A percentile compares a stretch with the other conserved stretches of the same genome.
Evolutionary conservation across 2,329 filamentous ascomycete species (phyloP).

Genomic region (Sclerotinia spermophila): DNA sequence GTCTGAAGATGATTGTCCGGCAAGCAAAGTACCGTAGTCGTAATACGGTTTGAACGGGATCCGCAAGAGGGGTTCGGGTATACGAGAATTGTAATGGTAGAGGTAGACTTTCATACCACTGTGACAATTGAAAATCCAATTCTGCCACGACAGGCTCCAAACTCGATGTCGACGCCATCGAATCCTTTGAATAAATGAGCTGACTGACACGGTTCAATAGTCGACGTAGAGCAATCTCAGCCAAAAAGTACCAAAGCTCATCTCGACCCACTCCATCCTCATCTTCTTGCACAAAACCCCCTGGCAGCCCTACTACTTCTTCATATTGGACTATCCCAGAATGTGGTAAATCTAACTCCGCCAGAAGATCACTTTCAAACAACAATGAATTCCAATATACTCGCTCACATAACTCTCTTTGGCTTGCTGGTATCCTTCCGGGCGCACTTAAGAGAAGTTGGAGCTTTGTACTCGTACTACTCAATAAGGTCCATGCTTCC

Average conservation of each 20-base stretch:
- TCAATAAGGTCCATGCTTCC: conserved; percentile 78
- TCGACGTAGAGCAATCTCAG: conserved; percentile 74
- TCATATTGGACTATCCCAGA: conserved; percentile 81
- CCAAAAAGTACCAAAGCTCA: conserved; percentile 82
- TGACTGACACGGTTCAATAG: conserved; percentile 76
- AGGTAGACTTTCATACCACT: conserved; percentile 81
- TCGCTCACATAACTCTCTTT: conserved; percentile 69
- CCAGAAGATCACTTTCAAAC: conserved; percentile 75
- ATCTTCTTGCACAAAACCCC: conserved; percentile 68
- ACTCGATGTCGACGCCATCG: conserved; percentile 66
- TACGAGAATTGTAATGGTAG: conserved; percentile 74
- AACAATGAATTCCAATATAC: conserved; percentile 83
- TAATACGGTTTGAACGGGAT: conserved; percentile 75
- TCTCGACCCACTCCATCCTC: conserved; percentile 66
- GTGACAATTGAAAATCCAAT: conserved; percentile 75
- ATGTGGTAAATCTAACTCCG: conserved; percentile 76
- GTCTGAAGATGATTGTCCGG: conserved; percentile 80
- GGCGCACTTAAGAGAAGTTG: conserved; percentile 74
- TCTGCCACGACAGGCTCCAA: conserved; percentile 76
- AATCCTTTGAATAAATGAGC: conserved; percentile 73
- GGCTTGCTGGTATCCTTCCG: conserved; percentile 64
- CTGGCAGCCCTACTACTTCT: conserved; percentile 73
- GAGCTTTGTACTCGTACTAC: conserved; percentile 76
- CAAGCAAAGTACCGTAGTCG: conserved; percentile 80
- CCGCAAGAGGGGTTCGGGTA: conserved; percentile 60